Base-by-base conservation (phyloP, 768 basidiomycete genomes). In the Candolleomyces eurysporus region DNA sequence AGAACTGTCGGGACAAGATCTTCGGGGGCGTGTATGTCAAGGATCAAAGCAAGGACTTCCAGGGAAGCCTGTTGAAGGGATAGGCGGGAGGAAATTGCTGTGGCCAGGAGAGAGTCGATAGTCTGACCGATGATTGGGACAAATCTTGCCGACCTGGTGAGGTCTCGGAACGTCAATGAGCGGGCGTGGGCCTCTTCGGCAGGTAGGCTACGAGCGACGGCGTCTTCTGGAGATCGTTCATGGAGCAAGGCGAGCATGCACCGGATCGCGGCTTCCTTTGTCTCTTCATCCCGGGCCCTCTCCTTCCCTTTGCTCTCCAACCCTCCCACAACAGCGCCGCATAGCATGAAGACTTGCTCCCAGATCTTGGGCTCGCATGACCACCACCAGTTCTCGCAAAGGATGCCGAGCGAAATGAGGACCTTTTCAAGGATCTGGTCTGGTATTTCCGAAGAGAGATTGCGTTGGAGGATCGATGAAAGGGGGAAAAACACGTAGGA, bases 401-500 rank as follows among this genome's bases (percentile, higher is more conserved):
- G 78, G 1, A 82, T 66, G 3, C 76, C 70, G 32, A 96, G 75
- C 13, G 83, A 75, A 26, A 78, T 66, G 61, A 97, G 78, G 21
- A 94, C 72, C 58, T 82, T 84, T 73, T 97, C 92, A 51, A 96
- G 76, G 32, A 94, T 75, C 66, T 88, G 88, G 67, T 94, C 89
- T 8, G 93, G 90, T 51, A 96, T 88, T 14, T 82, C 77, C 6
- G 81, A 68, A 3, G 87, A 82, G 16, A 82, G 67, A 70, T 95
- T 93, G 36, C 91, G 87, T 53, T 90, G 87, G 40, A 98, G 81
- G 54, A 97, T 85, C 31, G 87, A 84, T 2, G 94, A 94, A 45
- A 98, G 72, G 3, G 96, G 96, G 66, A 94, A 90, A 74, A 96
- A 92, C 31, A 87, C 78, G 72, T 98, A 98, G 49, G 90, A 88